Base-by-base conservation (phyloP, 2,329 filamentous ascomycete species). In the Penicillium brasilianum region DNA sequence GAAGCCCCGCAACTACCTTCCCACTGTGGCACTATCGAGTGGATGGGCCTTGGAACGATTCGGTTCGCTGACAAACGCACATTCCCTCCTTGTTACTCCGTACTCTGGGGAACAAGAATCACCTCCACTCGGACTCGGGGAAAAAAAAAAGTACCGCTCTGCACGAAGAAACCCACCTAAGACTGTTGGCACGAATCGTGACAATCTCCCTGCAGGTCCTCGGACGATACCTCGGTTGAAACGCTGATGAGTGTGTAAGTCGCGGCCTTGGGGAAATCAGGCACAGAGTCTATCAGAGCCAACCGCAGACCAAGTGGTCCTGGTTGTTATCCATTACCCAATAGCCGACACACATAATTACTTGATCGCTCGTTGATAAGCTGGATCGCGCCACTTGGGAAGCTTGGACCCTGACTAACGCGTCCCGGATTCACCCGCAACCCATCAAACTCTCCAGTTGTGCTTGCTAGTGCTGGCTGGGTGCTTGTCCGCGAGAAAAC, bases 361-460 rank as follows among this genome's bases (percentile, higher is more conserved):
- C 55, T 34, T 43, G 59, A 61, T 64, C 43, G 14, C 43, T 28
- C 30, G n/a, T 10, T 43, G 57, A 59, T 59, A 59, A 59, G 44
- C 51, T 41, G 49, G 49, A 55, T 58, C 41, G 51, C 59, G 55
- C 63, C 62, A 61, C 60, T 32, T 22, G 50, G 34, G 56, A 63
- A 68, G 66, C 66, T 69, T 66, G 66, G 67, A 60, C 66, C 63
- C 62, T 66, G 59, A 69, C 61, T 66, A 64, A 65, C 28, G 56
- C 44, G 43, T 59, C 61, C 67, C 68, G 67, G 51, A 18, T 68
- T 69, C 58, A 58, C 65, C 68, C 65, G 65, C 57, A 62, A 28
- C 43, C 58, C 62, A 60, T 51, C 41, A 34, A 36, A 48, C 32
- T 28, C 28, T 36, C 41, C 52, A 55, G 30, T 22, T 39, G 43